Percentiles rank a stretch among this genome's conserved stretches.
These are phyloP conservation scores for Rhodotorula paludigena DNA, from an alignment of 768 basidiomycete genomes.

Conservation along the genomic window DNA sequence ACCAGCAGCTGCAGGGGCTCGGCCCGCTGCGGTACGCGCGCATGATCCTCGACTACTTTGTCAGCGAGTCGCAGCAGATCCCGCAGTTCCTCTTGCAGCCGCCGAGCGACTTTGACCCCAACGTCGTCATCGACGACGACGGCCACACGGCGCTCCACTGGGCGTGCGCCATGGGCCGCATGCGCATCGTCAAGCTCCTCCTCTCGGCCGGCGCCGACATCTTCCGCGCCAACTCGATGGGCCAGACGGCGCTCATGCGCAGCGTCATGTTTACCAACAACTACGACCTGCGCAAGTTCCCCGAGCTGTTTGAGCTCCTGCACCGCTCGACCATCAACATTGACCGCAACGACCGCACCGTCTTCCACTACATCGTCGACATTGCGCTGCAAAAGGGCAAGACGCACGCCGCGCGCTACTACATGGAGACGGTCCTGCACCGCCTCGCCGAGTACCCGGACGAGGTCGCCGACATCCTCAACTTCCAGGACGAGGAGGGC, in stretches of 20 bases:
- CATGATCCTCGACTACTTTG: conserved; percentile 96
- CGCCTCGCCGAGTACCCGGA: conserved; percentile 87
- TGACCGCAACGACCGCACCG: conserved; percentile 92
- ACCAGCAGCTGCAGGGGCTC: conserved; percentile 38
- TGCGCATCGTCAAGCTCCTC: conserved; percentile 88
- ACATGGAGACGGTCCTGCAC: conserved; percentile 90
- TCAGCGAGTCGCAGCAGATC: conserved; percentile 89
- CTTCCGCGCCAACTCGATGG: conserved; percentile 91
- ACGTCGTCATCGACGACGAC: conserved; percentile 95
- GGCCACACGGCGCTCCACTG: conserved; percentile 95
- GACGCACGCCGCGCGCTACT: conserved; percentile 94
- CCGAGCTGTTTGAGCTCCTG: conserved; percentile 89
- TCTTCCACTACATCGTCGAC: conserved; percentile 97
- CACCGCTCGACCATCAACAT: conserved; percentile 99
- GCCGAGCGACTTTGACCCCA: conserved; percentile 85
- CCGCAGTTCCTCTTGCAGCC: conserved; percentile 81
- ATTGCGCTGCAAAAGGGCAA: conserved; percentile 97
- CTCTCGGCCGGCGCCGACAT: conserved; percentile 92
- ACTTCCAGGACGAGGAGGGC: conserved; percentile 98
- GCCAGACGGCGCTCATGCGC: conserved; percentile 96
- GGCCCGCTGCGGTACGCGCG: conserved; percentile 65
- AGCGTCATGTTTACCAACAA: conserved; percentile 99
- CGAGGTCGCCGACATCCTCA: conserved; percentile 94
- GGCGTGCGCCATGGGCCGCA: conserved; percentile 98
- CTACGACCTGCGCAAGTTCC: conserved; percentile 98